phyloP scores from a whole-genome alignment of 177 flowering plant species.

The Telopea speciosissima region DNA sequence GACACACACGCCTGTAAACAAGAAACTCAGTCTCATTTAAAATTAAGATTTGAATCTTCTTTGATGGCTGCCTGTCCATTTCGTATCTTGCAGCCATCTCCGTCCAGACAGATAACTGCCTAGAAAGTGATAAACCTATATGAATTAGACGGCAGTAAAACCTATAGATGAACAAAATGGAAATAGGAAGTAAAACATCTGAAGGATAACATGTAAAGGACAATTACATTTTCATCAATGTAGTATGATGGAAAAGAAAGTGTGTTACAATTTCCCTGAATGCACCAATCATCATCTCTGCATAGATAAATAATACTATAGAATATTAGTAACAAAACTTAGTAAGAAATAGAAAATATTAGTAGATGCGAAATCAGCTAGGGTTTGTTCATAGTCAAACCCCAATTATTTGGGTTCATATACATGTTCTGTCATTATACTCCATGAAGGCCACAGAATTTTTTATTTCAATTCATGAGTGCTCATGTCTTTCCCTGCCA shows the following conservation, averaged over 20 bases:
- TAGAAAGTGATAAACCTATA: conserved; percentile 33
- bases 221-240: conserved; percentile 93
- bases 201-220: conserved; percentile 7
- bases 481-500: no score
- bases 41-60: conserved; percentile 38
- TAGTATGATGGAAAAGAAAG: conserved; percentile 94
- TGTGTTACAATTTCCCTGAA: conserved; percentile 72
- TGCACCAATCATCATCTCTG: conserved; percentile 93
- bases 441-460: no score
- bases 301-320: conserved; percentile 20
- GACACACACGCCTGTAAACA: no score
- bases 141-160: conserved; percentile 12
- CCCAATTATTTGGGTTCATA: no score
- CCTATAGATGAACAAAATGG: conserved; percentile 7
- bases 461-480: no score
- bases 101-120: conserved; percentile 98
- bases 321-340: conserved; percentile 3
- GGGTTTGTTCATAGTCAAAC: no score
- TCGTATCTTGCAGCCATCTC: conserved; percentile 90
- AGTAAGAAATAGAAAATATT: no score
- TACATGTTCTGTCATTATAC: no score
- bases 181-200: conserved; percentile 5
- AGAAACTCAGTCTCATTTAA: no score
- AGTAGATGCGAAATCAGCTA: no score
- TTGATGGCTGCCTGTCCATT: conserved; percentile 38